Conservation (phyloP, 495 filamentous ascomycete genomes). For the Xylaria bambusicola region DNA sequence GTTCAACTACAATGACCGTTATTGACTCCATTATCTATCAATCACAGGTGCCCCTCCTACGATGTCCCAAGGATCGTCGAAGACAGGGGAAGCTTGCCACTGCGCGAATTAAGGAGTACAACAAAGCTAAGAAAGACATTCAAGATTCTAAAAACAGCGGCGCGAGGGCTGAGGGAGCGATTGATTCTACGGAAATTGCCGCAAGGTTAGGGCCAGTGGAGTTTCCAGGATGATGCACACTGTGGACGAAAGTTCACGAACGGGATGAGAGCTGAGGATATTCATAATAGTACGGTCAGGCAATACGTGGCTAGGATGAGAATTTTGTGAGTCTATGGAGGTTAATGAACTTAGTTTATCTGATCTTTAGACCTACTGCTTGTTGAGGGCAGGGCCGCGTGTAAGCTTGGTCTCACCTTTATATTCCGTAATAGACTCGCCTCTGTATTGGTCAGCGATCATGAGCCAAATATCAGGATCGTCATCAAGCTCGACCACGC, state of each 20-base stretch:
- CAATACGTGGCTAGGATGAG: neutral
- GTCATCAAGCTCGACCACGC: neutral
- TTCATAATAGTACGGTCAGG: neutral
- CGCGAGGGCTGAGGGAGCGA: slow-evolving; percentile 4
- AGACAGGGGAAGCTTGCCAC: slow-evolving; percentile 34
- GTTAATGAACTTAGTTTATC: too few relatives aligned
- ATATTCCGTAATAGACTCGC: too few relatives aligned
- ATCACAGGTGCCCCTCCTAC: slow-evolving; percentile 39
- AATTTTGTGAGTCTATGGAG: too few relatives aligned
- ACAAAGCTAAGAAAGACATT: slow-evolving; percentile 33
- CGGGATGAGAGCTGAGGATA: neutral
- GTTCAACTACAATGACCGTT: too few relatives aligned
- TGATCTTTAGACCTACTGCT: neutral
- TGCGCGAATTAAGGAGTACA: slow-evolving; percentile 36
- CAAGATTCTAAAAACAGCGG: slow-evolving; percentile 13
- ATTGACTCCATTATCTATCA: too few relatives aligned
- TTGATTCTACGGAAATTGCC: slow-evolving; percentile 26
- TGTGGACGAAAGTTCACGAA: slow-evolving; percentile 8
- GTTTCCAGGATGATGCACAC: slow-evolving; percentile 26
- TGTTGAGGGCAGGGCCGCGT: too few relatives aligned
- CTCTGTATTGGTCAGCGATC: slow-evolving; percentile 13
- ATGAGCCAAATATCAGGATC: slow-evolving; percentile 2
- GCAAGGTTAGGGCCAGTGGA: slow-evolving; percentile 28
- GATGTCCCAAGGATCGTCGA: slow-evolving; percentile 45
- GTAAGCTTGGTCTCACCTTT: too few relatives aligned